phyloP scores from a whole-genome alignment of 2,329 filamentous ascomycete species.

The Beauveria asiatica region DNA sequence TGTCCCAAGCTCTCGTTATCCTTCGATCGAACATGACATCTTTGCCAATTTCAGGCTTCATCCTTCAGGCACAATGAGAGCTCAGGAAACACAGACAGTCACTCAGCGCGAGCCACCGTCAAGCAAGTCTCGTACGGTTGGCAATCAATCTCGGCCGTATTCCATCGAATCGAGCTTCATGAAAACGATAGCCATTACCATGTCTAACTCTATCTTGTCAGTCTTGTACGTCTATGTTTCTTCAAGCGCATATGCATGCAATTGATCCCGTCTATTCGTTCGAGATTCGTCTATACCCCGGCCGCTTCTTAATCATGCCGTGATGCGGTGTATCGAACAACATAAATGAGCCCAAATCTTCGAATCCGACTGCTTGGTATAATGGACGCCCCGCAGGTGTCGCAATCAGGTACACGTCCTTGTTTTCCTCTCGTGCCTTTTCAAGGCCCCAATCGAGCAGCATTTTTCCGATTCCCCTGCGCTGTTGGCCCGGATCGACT shows the following conservation, averaged over 20 bases:
- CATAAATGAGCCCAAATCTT: neutral
- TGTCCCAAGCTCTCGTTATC: too few relatives aligned
- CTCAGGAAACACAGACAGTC: neutral
- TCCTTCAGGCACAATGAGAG: neutral
- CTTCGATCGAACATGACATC: too few relatives aligned
- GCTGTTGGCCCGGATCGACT: slow-evolving; percentile 14
- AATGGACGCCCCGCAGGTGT: slow-evolving; percentile 8
- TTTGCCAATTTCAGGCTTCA: too few relatives aligned
- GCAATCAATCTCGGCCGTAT: neutral
- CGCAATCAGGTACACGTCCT: slow-evolving; percentile 9
- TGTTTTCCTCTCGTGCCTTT: slow-evolving; percentile 7
- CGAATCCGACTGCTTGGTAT: slow-evolving; percentile 3
- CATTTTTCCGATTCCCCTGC: slow-evolving; percentile 15
- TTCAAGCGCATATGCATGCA: neutral
- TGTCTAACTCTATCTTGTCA: neutral
- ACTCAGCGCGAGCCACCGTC: neutral
- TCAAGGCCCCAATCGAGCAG: slow-evolving; percentile 14
- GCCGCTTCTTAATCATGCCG: slow-evolving; percentile 4
- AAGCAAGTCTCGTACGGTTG: too few relatives aligned
- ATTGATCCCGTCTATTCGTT: neutral
- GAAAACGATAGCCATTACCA: neutral
- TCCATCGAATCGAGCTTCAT: neutral
- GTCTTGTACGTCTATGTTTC: neutral
- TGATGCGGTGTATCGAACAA: slow-evolving; percentile 5
- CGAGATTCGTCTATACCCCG: neutral